phyloP scores from a whole-genome alignment of 2,329 filamentous ascomycete species.

The Lojkania enalia region DNA sequence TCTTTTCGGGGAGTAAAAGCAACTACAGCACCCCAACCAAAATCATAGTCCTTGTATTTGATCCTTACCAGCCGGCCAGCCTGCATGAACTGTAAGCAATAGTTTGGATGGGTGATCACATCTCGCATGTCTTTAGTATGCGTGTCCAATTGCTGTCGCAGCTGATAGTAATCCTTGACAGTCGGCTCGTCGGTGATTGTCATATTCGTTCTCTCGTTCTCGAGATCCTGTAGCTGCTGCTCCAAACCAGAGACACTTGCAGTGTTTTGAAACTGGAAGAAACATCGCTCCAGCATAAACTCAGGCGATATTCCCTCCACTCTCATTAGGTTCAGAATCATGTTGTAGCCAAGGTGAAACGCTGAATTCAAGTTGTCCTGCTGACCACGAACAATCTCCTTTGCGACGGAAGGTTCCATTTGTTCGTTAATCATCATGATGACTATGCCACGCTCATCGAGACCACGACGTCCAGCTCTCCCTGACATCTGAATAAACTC shows the following conservation, averaged over 20 bases:
- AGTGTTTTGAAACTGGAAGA: slow-evolving; percentile 97
- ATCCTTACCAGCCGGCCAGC: slow-evolving; percentile 86
- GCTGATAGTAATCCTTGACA: slow-evolving; percentile 91
- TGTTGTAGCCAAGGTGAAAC: slow-evolving; percentile 98
- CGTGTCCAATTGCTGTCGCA: slow-evolving; percentile 79
- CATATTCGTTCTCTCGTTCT: slow-evolving; percentile 72
- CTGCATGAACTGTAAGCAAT: slow-evolving; percentile 83
- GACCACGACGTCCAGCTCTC: slow-evolving; percentile 91
- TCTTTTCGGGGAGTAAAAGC: slow-evolving; percentile 69
- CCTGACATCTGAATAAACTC: slow-evolving; percentile 99
- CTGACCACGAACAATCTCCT: slow-evolving; percentile 92
- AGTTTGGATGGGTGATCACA: slow-evolving; percentile 88
- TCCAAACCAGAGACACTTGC: slow-evolving; percentile 83
- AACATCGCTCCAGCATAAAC: slow-evolving; percentile 97
- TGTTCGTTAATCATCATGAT: slow-evolving; percentile 99
- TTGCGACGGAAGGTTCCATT: slow-evolving; percentile 92
- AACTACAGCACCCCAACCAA: slow-evolving; percentile 91
- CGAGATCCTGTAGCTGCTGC: slow-evolving; percentile 75
- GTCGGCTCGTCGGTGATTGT: slow-evolving; percentile 82
- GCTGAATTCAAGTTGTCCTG: slow-evolving; percentile 97
- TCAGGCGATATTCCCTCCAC: slow-evolving; percentile 99
- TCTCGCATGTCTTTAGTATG: slow-evolving; percentile 88
- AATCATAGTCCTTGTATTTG: slow-evolving; percentile 78
- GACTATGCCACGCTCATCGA: slow-evolving; percentile 96
- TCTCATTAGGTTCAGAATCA: slow-evolving; percentile 94